phyloP scores from a whole-genome alignment of 257 asterid species.

The Fraxinus excelsior region DNA sequence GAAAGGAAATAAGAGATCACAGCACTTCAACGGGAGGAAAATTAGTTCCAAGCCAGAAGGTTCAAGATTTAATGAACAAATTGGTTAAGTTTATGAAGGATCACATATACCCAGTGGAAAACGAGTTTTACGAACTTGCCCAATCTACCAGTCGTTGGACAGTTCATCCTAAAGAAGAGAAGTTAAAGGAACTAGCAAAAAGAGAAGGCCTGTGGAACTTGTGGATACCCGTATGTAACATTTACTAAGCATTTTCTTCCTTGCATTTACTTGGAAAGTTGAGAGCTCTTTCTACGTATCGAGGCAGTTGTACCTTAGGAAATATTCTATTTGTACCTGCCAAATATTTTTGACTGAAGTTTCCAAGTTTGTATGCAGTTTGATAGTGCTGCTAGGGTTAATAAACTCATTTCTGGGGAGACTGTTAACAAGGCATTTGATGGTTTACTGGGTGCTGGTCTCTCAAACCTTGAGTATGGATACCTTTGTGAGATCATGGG shows the following conservation, averaged over 20 bases:
- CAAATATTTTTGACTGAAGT: conserved; percentile 6
- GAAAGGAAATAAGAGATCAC: conserved; percentile 33
- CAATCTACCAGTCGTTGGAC: conserved; percentile 79
- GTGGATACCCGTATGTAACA: conserved; percentile 76
- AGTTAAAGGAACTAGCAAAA: conserved; percentile 80
- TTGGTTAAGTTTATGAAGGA: conserved; percentile 80
- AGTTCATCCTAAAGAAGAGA: conserved; percentile 87
- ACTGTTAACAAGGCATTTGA: conserved; percentile 41
- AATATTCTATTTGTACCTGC: neutral
- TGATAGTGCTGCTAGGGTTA: conserved; percentile 91
- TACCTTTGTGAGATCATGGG: conserved; percentile 95
- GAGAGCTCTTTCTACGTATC: neutral
- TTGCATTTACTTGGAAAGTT: neutral
- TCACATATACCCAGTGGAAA: conserved; percentile 82
- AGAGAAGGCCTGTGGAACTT: conserved; percentile 89
- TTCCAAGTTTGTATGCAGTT: conserved; percentile 46
- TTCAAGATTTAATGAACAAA: conserved; percentile 62
- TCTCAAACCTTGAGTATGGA: conserved; percentile 91
- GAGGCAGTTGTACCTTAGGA: neutral
- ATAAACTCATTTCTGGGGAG: conserved; percentile 53
- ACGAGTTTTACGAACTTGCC: conserved; percentile 74
- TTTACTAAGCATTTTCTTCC: conserved; percentile 1
- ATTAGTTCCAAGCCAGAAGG: conserved; percentile 70
- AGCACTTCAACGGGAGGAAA: conserved; percentile 47
- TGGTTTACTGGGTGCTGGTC: conserved; percentile 77